Evolutionary conservation across 306 rosid species (phyloP).

Genomic region (Oemleria cerasiformis): DNA sequence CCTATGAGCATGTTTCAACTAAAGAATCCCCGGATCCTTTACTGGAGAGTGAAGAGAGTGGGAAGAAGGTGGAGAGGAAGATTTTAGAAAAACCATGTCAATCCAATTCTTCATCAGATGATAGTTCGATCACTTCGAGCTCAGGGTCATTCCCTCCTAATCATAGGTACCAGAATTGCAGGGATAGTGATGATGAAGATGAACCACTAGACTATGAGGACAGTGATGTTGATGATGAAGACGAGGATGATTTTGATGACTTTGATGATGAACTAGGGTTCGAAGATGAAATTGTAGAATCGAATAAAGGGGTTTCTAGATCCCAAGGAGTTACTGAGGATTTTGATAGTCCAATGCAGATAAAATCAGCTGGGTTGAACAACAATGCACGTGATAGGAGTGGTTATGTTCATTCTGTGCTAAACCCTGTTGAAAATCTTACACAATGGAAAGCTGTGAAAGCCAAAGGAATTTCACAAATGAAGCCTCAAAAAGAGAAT

Average conservation of each 20-base stretch:
- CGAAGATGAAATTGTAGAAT: conserved; percentile 37
- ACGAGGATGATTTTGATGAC: conserved; percentile 29
- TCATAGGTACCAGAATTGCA: conserved; percentile 70
- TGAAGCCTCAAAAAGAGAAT: conserved; percentile 65
- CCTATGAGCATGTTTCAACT: conserved; percentile 53
- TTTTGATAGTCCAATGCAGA: conserved; percentile 31
- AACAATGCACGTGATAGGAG: conserved; percentile 61
- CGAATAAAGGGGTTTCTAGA: conserved; percentile 22
- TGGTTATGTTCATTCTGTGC: conserved; percentile 72
- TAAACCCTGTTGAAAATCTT: conserved; percentile 80
- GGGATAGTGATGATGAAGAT: conserved; percentile 70
- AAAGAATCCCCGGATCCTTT: conserved; percentile 34
- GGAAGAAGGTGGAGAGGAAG: conserved; percentile 29
- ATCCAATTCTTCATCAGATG: conserved; percentile 57
- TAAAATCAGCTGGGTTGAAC: conserved; percentile 36
- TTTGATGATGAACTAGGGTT: conserved; percentile 39
- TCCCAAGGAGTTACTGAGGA: conserved; percentile 40
- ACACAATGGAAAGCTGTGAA: conserved; percentile 74
- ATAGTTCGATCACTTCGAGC: conserved; percentile 46
- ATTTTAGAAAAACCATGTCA: conserved; percentile 29
- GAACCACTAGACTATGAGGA: conserved; percentile 43
- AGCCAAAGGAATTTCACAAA: conserved; percentile 38
- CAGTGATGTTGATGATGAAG: conserved; percentile 60
- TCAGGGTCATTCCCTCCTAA: conserved; percentile 55
- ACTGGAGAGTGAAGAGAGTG: conserved; percentile 29